Evolutionary conservation across 2,329 filamentous ascomycete genomes (phyloP).

Genomic region (Tolypocladium ophioglossoides): DNA sequence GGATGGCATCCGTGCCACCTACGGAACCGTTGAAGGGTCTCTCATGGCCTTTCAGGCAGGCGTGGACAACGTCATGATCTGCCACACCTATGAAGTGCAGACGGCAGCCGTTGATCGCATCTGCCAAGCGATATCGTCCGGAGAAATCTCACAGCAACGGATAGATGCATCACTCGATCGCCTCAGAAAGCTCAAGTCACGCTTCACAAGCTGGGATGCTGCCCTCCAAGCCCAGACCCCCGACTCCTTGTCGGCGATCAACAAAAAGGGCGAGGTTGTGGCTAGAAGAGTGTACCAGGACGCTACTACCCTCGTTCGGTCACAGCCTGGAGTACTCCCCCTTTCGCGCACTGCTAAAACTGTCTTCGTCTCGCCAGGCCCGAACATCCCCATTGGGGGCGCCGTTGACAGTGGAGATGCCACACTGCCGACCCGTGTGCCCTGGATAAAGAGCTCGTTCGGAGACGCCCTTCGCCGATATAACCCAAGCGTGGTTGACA

Average conservation of each 20-base stretch:
- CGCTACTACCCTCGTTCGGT: conserved; percentile 11
- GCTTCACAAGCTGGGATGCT: conserved; percentile 12
- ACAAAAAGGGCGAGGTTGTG: conserved; percentile 6
- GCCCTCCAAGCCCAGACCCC: conserved; percentile 5
- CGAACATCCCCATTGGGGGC: conserved; percentile 12
- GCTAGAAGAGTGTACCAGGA: conserved; percentile 9
- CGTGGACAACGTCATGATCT: conserved; percentile 17
- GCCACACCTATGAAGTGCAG: conserved; percentile 15
- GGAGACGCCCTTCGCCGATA: conserved; percentile 8
- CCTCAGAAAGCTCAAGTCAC: conserved; percentile 9
- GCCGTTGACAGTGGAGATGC: conserved; percentile 11
- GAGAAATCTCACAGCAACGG: conserved; percentile 6
- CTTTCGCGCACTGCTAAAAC: conserved; percentile 7
- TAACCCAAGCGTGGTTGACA: conserved; percentile 6
- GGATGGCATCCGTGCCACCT: conserved; percentile 14
- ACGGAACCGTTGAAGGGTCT: conserved; percentile 12
- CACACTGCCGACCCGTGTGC: conserved; percentile 11
- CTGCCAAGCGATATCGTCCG: conserved; percentile 8
- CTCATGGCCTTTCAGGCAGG: conserved; percentile 14
- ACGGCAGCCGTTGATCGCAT: conserved; percentile 12
- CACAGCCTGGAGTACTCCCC: conserved; percentile 7
- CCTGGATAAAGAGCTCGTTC: conserved; percentile 13
- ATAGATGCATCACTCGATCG: conserved; percentile 10
- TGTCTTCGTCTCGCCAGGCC: conserved; percentile 14
- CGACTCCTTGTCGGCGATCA: conserved; percentile 6